Evolutionary conservation across 225 moss, liverwort and hornwort species (phyloP).

Genomic region (Marchantia paleacea): DNA sequence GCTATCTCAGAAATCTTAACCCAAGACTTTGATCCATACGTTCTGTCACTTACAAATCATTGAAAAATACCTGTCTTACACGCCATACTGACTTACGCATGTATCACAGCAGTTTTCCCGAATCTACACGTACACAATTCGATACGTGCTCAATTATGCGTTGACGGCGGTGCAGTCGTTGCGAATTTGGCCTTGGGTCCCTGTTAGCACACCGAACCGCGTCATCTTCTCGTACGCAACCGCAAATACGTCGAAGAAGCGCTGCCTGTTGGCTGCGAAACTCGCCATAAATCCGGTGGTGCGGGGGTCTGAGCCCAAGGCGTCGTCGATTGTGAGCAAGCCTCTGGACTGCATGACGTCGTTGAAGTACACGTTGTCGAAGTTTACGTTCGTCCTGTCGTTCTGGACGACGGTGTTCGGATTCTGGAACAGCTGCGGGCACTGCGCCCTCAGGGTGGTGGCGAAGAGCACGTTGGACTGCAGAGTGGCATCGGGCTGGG

Average conservation of each 20-base stretch:
- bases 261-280: neutral
- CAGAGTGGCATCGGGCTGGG: conserved; percentile 25
- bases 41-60: too few species aligned
- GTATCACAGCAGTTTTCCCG: too few species aligned
- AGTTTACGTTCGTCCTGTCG: conserved; percentile 40
- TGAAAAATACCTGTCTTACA: too few species aligned
- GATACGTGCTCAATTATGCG: too few species aligned
- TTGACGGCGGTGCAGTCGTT: conserved; percentile 37
- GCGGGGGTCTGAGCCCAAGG: conserved; percentile 36
- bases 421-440: conserved; percentile 27
- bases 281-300: conserved; percentile 24
- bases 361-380: conserved; percentile 44
- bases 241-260: conserved; percentile 35
- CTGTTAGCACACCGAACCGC: conserved; percentile 30
- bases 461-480: neutral
- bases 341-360: conserved; percentile 24
- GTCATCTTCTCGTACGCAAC: conserved; percentile 39
- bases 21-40: too few species aligned
- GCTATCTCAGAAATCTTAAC: too few species aligned
- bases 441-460: conserved; percentile 9
- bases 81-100: too few species aligned
- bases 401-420: conserved; percentile 32
- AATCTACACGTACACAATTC: too few species aligned
- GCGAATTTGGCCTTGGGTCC: conserved; percentile 40
- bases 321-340: conserved; percentile 42